Evolutionary conservation across 2,329 filamentous ascomycete species (phyloP), one percentile per base, ranked within the genome.

Genomic region (Blumeria hordei): DNA sequence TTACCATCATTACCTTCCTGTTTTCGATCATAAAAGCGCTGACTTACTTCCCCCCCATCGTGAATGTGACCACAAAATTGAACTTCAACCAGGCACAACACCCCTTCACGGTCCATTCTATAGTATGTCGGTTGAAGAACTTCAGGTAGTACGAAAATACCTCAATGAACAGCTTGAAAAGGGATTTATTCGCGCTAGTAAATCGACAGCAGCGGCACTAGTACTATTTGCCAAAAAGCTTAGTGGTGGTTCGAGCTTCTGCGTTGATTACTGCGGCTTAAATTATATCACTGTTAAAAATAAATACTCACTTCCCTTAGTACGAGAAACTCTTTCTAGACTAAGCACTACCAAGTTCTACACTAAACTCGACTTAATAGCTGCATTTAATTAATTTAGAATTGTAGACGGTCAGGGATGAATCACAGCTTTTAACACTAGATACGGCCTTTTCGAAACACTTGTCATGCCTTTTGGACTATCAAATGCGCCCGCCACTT

Each of bases 381-480:
- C 39, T n/a, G 43, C 39, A 32, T 56, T 54, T n/a, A 12, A 56
- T 33, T 16, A 34, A 3, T 49, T 54, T 12, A 39, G 51, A 6
- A 49, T 56, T 28, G 37, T 10, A n/a, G 12, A 18, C 14, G 52
- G 35, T 10, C 18, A 41, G 6, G 52, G 21, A 43, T 21, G 32
- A 6, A 28, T 37, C 3, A 54, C 51, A 4, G 11, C 36, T n/a
- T 54, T 54, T 43, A 43, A 33, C 12, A 41, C n/a, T 28, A 21
- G 37, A 54, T 54, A 41, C 18, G 39, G 52, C n/a, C 28, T 44
- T 9, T 43, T 43, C 18, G 39, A 54, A 28, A 47, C 12, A 12
- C 35, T 21, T 11, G 54, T 57, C 12, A 12, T 57, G 36, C 53
- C 47, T 18, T 57, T 57, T 43, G 39, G 49, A 4, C 32, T 57